Evolutionary conservation across 164 flowering plant genomes (phyloP).

Genomic region (Vitis cinerea): DNA sequence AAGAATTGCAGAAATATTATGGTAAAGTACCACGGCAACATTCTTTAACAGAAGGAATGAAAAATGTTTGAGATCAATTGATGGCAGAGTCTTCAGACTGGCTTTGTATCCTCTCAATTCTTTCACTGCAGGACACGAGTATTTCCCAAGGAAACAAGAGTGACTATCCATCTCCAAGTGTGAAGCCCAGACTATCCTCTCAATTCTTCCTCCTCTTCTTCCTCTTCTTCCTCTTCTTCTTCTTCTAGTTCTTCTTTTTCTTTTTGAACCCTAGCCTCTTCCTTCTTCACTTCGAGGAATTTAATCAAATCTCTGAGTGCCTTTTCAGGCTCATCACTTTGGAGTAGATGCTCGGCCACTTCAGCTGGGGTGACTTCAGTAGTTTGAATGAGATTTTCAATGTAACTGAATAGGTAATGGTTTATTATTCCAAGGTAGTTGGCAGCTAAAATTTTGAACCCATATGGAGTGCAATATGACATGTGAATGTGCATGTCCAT

Average conservation of each 20-base stretch:
- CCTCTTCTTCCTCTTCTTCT: constrained; percentile 4
- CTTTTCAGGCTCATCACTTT: constrained; percentile 23
- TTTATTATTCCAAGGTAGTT: constrained; percentile 26
- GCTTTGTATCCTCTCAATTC: no score
- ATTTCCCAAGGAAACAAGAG: no score
- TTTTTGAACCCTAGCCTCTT: constrained; percentile 10
- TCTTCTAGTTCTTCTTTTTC: background rate
- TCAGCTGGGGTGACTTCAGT: constrained; percentile 42
- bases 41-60: no score
- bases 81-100: no score
- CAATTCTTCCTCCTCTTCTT: constrained; percentile 4
- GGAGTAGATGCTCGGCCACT: constrained; percentile 44
- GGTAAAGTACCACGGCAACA: no score
- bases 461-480: constrained; percentile 32
- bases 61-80: no score
- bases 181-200: no score
- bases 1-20: no score
- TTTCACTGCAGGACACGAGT: no score
- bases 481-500: constrained; percentile 51
- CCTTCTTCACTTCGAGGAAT: constrained; percentile 25
- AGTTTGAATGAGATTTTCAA: constrained; percentile 19
- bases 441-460: constrained; percentile 20
- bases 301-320: constrained; percentile 26
- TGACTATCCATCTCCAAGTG: no score
- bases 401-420: constrained; percentile 21